Evolutionary conservation across 2,329 filamentous ascomycete genomes (phyloP).

Genomic region (Alternaria arbusti): DNA sequence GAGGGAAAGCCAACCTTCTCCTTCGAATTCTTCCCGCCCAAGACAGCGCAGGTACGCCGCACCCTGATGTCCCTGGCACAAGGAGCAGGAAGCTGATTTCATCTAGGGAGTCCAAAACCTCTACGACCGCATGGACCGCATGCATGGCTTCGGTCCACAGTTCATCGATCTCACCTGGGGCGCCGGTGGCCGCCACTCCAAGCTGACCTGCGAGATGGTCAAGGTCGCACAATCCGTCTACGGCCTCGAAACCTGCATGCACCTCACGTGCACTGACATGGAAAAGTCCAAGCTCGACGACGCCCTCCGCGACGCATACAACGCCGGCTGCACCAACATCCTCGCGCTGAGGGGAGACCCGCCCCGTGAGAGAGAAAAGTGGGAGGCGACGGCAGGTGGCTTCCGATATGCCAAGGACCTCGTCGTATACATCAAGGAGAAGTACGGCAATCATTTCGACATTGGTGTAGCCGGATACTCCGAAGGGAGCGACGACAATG

Average conservation of each 20-base stretch:
- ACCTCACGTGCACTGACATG: slow-evolving; percentile 98
- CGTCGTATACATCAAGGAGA: slow-evolving; percentile 79
- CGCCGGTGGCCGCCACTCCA: slow-evolving; percentile 86
- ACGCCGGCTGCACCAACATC: slow-evolving; percentile 96
- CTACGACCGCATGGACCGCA: slow-evolving; percentile 99
- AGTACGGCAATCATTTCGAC: slow-evolving; percentile 89
- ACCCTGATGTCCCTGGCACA: background rate
- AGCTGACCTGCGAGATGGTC: slow-evolving; percentile 97
- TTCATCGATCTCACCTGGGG: slow-evolving; percentile 99
- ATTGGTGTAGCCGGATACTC: slow-evolving; percentile 98
- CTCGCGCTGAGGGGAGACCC: slow-evolving; percentile 92
- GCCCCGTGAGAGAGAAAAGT: slow-evolving; percentile 90
- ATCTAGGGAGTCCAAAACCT: slow-evolving; percentile 88
- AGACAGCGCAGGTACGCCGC: slow-evolving; percentile 74
- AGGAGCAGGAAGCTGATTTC: slow-evolving; percentile 14
- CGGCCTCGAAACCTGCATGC: slow-evolving; percentile 98
- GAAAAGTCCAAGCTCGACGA: slow-evolving; percentile 88
- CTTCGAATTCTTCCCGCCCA: slow-evolving; percentile 99
- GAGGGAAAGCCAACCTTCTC: slow-evolving; percentile 88
- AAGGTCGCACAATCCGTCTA: slow-evolving; percentile 93
- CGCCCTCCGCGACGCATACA: slow-evolving; percentile 86
- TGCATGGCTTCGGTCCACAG: slow-evolving; percentile 90
- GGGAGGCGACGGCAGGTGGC: slow-evolving; percentile 84
- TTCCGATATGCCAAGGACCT: slow-evolving; percentile 94
- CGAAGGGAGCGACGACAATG: slow-evolving; percentile 92